Percentiles rank a stretch among this genome's conserved stretches.
These are phyloP conservation scores for Aspergillus sp. DNA, from an alignment of 2,329 filamentous ascomycete species.

Conservation along the genomic window DNA sequence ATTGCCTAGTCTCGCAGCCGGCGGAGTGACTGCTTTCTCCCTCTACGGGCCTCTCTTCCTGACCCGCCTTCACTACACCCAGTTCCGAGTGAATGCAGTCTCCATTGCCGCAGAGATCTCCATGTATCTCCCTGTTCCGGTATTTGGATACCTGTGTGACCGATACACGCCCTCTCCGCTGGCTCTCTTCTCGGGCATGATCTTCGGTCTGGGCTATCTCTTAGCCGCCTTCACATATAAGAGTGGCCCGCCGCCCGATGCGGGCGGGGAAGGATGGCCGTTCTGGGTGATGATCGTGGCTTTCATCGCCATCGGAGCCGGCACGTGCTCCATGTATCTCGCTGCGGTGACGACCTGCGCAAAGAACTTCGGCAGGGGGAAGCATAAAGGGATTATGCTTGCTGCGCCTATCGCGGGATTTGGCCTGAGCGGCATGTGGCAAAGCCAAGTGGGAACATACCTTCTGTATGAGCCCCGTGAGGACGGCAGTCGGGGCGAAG, in stretches of 20 bases:
- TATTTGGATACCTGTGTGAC: slow-evolving; percentile 90
- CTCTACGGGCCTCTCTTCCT: slow-evolving; percentile 92
- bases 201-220: slow-evolving; percentile 81
- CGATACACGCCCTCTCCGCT: slow-evolving; percentile 77
- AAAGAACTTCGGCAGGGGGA: slow-evolving; percentile 93
- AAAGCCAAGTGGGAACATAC: slow-evolving; percentile 81
- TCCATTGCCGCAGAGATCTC: slow-evolving; percentile 83
- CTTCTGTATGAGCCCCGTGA: slow-evolving; percentile 71
- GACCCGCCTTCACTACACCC: slow-evolving; percentile 79
- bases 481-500: slow-evolving; percentile 57
- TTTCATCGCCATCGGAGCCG: slow-evolving; percentile 79
- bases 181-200: slow-evolving; percentile 66
- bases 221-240: slow-evolving; percentile 77
- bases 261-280: slow-evolving; percentile 61
- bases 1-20: slow-evolving; percentile 66
- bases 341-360: slow-evolving; percentile 90
- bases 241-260: slow-evolving; percentile 54
- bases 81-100: slow-evolving; percentile 88
- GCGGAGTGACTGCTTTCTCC: slow-evolving; percentile 89
- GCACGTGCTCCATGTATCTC: slow-evolving; percentile 86
- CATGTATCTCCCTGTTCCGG: slow-evolving; percentile 86
- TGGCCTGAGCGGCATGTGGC: slow-evolving; percentile 92
- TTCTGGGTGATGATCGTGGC: slow-evolving; percentile 81
- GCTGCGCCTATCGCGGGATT: slow-evolving; percentile 90
- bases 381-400: slow-evolving; percentile 82